Evolutionary conservation across 2,329 filamentous ascomycete genomes (phyloP), one percentile per base, ranked within the genome.

Genomic region (Fusarium keratoplasticum): DNA sequence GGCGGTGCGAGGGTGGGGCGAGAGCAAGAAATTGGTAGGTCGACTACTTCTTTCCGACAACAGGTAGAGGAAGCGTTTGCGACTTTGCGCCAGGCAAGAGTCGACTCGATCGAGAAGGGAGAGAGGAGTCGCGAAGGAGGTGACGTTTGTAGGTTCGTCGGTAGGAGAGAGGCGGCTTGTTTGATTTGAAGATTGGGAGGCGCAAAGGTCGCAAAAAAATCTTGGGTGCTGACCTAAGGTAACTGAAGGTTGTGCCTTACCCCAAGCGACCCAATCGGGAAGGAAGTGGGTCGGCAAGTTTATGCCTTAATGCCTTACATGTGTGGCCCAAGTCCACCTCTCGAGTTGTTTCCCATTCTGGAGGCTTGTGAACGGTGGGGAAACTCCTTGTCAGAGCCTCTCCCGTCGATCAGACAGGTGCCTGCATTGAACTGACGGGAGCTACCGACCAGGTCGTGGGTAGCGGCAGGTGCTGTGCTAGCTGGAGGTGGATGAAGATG

Each of bases 51-150:
- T 75, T 80, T 76, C 68, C 62, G 55, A 66, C 33, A 36, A 36
- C 6, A 57, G 50, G 50, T 44, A 62, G 61, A 40, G 61, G 50
- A 61, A 47, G 63, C 50, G 65, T 64, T 70, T 70, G 66, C 73
- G 77, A 82, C 78, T 80, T 82, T 84, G 83, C 83, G 72, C 83
- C 83, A 83, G 83, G 83, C 82, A 84, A 83, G 77, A 77, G 64
- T 76, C 59, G 66, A 64, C 67, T 73, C 65, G 64, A 69, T 54
- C 50, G 66, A 27, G 40, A 52, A 40, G 58, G 67, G 71, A 66
- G 66, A 29, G 25, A 47, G 61, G 54, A 69, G 69, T 57, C 71
- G 69, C 54, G 69, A 73, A 60, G 62, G 63, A 69, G 69, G 67
- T 66, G 68, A 64, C 60, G 69, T 64, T 73, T 70, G 64, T 68